phyloP scores from a whole-genome alignment of 2,329 filamentous ascomycete species.

The Alternaria solani region DNA sequence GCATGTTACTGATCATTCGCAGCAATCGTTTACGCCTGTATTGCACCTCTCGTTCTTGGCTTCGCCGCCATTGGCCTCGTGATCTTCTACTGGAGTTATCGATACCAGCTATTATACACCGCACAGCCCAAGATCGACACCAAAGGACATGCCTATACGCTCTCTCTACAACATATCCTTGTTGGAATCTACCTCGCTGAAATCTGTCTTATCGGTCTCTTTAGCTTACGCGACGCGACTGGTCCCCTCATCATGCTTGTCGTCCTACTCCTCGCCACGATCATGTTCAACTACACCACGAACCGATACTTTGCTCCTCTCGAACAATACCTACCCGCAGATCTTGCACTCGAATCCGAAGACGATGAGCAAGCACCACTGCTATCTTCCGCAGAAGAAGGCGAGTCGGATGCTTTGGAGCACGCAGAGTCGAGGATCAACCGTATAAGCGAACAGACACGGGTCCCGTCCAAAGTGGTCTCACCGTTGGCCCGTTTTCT shows the following conservation, averaged over 20 bases:
- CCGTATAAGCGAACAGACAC: slow-evolving; percentile 35
- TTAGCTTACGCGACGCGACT: slow-evolving; percentile 58
- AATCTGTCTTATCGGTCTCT: slow-evolving; percentile 83
- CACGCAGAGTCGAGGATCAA: slow-evolving; percentile 35
- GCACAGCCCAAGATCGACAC: slow-evolving; percentile 84
- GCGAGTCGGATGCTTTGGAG: slow-evolving; percentile 30
- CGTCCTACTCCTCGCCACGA: slow-evolving; percentile 42
- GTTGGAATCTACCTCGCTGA: slow-evolving; percentile 85
- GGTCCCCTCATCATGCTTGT: slow-evolving; percentile 45
- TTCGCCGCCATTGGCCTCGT: slow-evolving; percentile 82
- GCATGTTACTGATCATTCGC: slow-evolving; percentile 19
- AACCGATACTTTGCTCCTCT: slow-evolving; percentile 48
- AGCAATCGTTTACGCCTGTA: slow-evolving; percentile 86
- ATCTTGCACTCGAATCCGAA: slow-evolving; percentile 36
- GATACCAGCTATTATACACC: slow-evolving; percentile 91
- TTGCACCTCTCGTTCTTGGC: slow-evolving; percentile 82
- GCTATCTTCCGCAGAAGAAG: slow-evolving; percentile 43
- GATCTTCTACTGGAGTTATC: slow-evolving; percentile 85
- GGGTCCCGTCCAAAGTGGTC: slow-evolving; percentile 34
- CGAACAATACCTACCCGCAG: slow-evolving; percentile 46
- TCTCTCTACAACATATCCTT: slow-evolving; percentile 85
- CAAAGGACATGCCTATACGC: slow-evolving; percentile 85
- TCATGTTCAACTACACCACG: slow-evolving; percentile 45
- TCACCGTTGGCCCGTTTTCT: slow-evolving; percentile 46
- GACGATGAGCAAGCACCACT: slow-evolving; percentile 42